Conservation (phyloP, 2,329 filamentous ascomycete species). For the Xylariaceae sp. region DNA sequence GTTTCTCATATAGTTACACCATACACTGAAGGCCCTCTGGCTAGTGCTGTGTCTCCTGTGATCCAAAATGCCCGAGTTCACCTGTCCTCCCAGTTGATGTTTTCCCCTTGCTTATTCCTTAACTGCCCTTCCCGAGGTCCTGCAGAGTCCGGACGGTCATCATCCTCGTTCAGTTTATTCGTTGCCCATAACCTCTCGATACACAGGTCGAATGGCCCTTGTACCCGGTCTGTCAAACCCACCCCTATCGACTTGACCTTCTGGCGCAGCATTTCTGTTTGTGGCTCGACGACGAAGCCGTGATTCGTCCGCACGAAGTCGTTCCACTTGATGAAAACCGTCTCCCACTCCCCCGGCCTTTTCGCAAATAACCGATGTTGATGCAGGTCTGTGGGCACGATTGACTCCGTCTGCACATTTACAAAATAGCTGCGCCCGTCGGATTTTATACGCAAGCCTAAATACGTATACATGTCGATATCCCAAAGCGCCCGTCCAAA, state of each 20-base stretch:
- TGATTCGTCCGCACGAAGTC: slow-evolving; percentile 96
- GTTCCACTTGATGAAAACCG: slow-evolving; percentile 84
- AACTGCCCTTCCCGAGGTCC: slow-evolving; percentile 39
- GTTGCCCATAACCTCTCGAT: slow-evolving; percentile 91
- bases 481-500: slow-evolving; percentile 88
- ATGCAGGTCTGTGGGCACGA: slow-evolving; percentile 93
- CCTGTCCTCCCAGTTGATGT: slow-evolving; percentile 45
- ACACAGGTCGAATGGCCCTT: slow-evolving; percentile 84
- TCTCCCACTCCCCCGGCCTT: slow-evolving; percentile 88
- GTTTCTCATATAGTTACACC: background rate
- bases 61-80: slow-evolving; percentile 9
- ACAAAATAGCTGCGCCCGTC: slow-evolving; percentile 92
- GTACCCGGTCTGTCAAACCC: slow-evolving; percentile 84
- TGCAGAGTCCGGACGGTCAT: slow-evolving; percentile 27
- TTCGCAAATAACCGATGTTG: slow-evolving; percentile 86
- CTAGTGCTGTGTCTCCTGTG: too few relatives aligned
- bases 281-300: slow-evolving; percentile 88
- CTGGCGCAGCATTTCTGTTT: slow-evolving; percentile 84
- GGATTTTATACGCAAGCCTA: slow-evolving; percentile 85
- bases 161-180: slow-evolving; percentile 58
- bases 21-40: too few relatives aligned
- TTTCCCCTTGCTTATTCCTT: slow-evolving; percentile 46
- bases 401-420: slow-evolving; percentile 92
- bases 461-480: slow-evolving; percentile 84
- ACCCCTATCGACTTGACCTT: slow-evolving; percentile 86